Conservation (phyloP, 2,329 filamentous ascomycete species). For the Ceratocystiopsis brevicomis region DNA sequence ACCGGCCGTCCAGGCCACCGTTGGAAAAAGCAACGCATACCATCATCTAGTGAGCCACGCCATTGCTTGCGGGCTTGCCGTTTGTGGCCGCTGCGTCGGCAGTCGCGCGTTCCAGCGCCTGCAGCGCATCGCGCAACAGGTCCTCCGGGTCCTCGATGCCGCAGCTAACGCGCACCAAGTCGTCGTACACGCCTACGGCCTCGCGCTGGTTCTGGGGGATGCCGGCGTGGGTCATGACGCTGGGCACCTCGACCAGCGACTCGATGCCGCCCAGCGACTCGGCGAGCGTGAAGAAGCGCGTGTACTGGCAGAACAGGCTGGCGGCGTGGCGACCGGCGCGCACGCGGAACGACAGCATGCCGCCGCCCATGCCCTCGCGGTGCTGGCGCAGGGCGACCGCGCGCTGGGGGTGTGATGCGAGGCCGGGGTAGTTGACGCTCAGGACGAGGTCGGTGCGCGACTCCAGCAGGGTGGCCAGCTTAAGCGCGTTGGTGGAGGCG, state of each 20-base stretch:
- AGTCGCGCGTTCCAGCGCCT: slow-evolving; percentile 60
- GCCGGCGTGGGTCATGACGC: slow-evolving; percentile 91
- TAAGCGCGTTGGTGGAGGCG: slow-evolving; percentile 62
- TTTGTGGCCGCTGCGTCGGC: slow-evolving; percentile 4
- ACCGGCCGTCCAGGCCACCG: too few relatives aligned
- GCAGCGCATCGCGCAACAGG: slow-evolving; percentile 60
- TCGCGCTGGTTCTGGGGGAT: slow-evolving; percentile 84
- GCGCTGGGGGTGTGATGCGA: slow-evolving; percentile 72
- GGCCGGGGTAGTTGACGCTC: slow-evolving; percentile 85
- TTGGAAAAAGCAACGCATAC: background rate
- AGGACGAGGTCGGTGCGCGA: slow-evolving; percentile 57
- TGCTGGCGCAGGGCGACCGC: slow-evolving; percentile 78
- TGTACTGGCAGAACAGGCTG: slow-evolving; percentile 78
- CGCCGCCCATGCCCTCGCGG: slow-evolving; percentile 81
- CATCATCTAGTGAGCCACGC: slow-evolving; percentile 4
- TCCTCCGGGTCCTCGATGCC: slow-evolving; percentile 85
- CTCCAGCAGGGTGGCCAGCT: slow-evolving; percentile 60
- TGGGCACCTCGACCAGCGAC: slow-evolving; percentile 77
- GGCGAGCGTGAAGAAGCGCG: slow-evolving; percentile 78
- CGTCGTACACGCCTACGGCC: slow-evolving; percentile 83
- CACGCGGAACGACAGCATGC: slow-evolving; percentile 95
- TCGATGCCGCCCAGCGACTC: slow-evolving; percentile 83
- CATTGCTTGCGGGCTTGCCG: slow-evolving; percentile 1
- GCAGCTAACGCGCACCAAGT: slow-evolving; percentile 82
- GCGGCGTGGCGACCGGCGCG: slow-evolving; percentile 70